Base-by-base conservation (phyloP, 2,329 filamentous ascomycete species). In the Alternaria ventricosa region DNA sequence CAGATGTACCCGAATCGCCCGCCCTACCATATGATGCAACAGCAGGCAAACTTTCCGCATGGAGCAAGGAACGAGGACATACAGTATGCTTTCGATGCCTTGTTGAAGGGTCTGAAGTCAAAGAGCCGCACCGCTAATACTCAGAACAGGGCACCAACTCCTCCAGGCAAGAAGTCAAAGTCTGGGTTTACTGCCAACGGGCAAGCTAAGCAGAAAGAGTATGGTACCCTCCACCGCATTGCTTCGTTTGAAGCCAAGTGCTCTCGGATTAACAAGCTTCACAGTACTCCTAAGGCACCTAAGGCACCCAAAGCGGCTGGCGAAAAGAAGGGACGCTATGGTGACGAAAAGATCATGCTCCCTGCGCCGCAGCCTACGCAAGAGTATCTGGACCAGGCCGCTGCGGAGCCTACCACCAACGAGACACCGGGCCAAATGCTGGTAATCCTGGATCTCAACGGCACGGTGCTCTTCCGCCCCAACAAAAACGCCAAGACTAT, bases 391-490 rank as follows among this genome's bases (percentile, higher is more conserved):
- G 57, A 75, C 4, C 84, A 85, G 56, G 84, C 91, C 2, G 75
- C 81, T 69, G 15, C 79, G 12, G 64, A 68, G 22, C 71, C 77
- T 1, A 63, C 63, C 6, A 66, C 64, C 2, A 61, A 87, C 4
- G 43, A 79, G 0, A 55, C 78, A 1, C 86, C 89, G 1, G 87
- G 88, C 44, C 87, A 86, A 15, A 86, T 97, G 33, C 88, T 99
- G 22, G 84, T 99, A 55, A 87, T 98, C 50, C 87, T 98, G 65
- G 96, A 99, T 80, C 87, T 99, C 41, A 99, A 98, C 79, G 96
- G 96, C 66, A 97, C 95, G 0, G 85, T 99, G 1, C 86, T 98
- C 36, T 86, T 87, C 81, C 91, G 96, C 6, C 90, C 89, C 9
- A 84, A 83, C n/a, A 68, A 60, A 8, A 68, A 71, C 23, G 69